These are phyloP conservation scores for Rhinocladiella similis DNA, from an alignment of 2,329 filamentous ascomycete species.

Conservation along the genomic window DNA sequence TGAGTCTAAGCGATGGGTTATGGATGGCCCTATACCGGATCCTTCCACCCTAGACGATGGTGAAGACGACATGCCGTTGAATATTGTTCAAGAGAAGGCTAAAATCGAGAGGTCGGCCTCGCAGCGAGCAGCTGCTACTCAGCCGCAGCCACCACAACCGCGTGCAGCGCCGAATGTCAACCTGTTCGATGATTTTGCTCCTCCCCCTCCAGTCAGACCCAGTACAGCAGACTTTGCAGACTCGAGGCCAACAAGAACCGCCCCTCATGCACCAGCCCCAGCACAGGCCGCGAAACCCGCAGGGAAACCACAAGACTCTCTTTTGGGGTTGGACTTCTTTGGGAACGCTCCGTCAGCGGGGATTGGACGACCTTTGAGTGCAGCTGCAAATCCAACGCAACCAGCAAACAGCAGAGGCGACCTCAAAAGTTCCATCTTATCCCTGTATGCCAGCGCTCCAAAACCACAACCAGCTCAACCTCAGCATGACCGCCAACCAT, in stretches of 20 bases:
- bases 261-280: constrained; percentile 64
- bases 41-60: constrained; percentile 85
- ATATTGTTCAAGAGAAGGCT: constrained; percentile 69
- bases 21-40: constrained; percentile 93
- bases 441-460: constrained; percentile 82
- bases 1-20: constrained; percentile 98
- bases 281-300: constrained; percentile 53
- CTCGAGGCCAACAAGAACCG: constrained; percentile 59
- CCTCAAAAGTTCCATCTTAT: constrained; percentile 95
- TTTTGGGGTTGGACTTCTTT: constrained; percentile 91
- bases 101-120: constrained; percentile 64
- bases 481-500: constrained; percentile 59
- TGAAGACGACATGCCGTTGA: constrained; percentile 77
- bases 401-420: constrained; percentile 78
- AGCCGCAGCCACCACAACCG: constrained; percentile 33
- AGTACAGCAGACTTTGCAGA: constrained; percentile 69
- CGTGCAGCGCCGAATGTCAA: constrained; percentile 62
- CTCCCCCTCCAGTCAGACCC: constrained; percentile 63
- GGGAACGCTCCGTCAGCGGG: constrained; percentile 67
- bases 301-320: constrained; percentile 69
- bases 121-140: constrained; percentile 46
- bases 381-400: constrained; percentile 61
- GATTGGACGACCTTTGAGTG: constrained; percentile 76
- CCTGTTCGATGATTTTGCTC: constrained; percentile 75
- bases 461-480: constrained; percentile 65